phyloP scores from a whole-genome alignment of 2,329 filamentous ascomycete genomes.

The Aspergillus novofumigatus region DNA sequence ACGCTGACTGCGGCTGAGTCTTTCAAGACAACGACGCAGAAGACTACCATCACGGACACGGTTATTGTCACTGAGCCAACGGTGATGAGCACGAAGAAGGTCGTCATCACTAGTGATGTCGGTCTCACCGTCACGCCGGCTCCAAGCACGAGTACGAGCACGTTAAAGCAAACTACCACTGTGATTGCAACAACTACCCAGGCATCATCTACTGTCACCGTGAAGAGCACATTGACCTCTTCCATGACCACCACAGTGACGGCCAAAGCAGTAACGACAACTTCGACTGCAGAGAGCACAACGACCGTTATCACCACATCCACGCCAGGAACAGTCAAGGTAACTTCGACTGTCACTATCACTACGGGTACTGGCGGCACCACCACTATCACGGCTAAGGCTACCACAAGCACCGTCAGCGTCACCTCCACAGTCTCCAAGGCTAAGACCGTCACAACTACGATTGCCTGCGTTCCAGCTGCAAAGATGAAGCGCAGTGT shows the following conservation, averaged over 20 bases:
- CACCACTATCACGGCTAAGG: neutral
- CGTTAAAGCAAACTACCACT: constrained; percentile 18
- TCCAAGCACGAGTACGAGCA: constrained; percentile 19
- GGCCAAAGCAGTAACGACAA: constrained; percentile 4
- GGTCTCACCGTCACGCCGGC: constrained; percentile 31
- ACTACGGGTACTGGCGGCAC: constrained; percentile 21
- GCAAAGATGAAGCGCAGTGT: neutral
- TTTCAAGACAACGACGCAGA: constrained; percentile 15
- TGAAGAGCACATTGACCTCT: constrained; percentile 4
- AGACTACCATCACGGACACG: constrained; percentile 21
- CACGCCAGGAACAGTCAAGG: neutral
- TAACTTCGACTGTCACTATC: constrained; percentile 14
- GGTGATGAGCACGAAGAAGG: constrained; percentile 24
- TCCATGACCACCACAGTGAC: constrained; percentile 3
- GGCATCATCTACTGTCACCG: constrained; percentile 19
- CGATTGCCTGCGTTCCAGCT: neutral
- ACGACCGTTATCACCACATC: neutral
- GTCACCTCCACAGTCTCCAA: neutral
- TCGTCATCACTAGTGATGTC: constrained; percentile 25
- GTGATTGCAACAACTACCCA: constrained; percentile 19
- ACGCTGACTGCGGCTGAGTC: constrained; percentile 4
- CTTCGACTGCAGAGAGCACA: neutral
- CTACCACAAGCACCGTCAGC: neutral
- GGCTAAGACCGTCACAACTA: neutral
- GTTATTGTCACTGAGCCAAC: constrained; percentile 21